Percentiles rank a stretch among this genome's conserved stretches.
phyloP scores from a whole-genome alignment of 176 grass and related monocot species.

The Carex myosuroides region DNA sequence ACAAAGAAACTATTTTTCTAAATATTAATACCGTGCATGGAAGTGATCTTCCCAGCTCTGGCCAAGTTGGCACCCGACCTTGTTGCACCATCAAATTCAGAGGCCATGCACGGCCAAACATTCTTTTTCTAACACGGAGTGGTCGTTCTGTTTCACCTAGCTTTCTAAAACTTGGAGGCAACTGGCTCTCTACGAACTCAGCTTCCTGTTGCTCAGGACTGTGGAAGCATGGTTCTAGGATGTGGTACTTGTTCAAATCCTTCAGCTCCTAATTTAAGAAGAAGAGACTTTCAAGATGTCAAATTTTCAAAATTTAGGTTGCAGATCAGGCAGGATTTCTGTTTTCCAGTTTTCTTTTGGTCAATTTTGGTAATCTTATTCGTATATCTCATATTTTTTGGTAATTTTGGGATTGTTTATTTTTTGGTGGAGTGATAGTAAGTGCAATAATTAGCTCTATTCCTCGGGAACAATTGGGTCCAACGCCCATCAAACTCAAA shows the following conservation, averaged over 20 bases:
- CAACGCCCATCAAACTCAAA: too few species aligned
- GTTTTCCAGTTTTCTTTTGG: not conserved
- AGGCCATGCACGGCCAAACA: slow-evolving; percentile 84
- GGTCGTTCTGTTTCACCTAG: slow-evolving; percentile 66
- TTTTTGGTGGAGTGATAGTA: too few species aligned
- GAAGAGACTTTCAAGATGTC: not conserved
- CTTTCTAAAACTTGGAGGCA: slow-evolving; percentile 72
- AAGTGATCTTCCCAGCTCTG: slow-evolving; percentile 62
- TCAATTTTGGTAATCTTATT: not conserved
- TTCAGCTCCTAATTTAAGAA: slow-evolving; percentile 9
- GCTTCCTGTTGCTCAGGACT: slow-evolving; percentile 22
- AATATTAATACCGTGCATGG: slow-evolving; percentile 57
- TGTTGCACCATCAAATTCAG: slow-evolving; percentile 36
- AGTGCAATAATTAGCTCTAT: not conserved
- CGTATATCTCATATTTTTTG: not conserved
- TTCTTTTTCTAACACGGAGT: slow-evolving; percentile 75
- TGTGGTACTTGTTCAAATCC: slow-evolving; percentile 24
- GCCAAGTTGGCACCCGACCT: slow-evolving; percentile 54
- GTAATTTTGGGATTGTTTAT: not conserved
- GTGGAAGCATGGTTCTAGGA: slow-evolving; percentile 25
- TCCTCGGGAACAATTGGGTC: not conserved
- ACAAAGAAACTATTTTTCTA: not conserved
- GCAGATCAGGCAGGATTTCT: not conserved
- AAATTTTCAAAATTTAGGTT: not conserved
- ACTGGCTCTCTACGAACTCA: slow-evolving; percentile 38